Conservation (phyloP, 2,329 filamentous ascomycete species). For the Akanthomyces lecanii region DNA sequence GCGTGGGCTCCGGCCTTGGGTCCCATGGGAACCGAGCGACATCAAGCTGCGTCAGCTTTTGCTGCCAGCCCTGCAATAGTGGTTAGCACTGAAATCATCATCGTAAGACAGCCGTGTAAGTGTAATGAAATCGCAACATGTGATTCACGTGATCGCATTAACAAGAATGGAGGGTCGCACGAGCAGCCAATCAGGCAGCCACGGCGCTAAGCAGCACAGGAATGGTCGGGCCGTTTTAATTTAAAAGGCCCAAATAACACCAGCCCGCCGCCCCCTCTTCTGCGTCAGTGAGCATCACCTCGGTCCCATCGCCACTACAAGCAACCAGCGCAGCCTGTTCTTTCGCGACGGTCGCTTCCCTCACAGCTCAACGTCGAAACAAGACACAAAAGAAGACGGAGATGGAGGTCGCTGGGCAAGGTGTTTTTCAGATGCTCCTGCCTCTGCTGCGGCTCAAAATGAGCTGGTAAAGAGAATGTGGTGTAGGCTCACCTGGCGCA, state of each 20-base stretch:
- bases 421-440: not conserved
- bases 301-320: not conserved
- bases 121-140: conserved; percentile 1
- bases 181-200: conserved; percentile 14
- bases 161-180: not conserved
- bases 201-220: conserved; percentile 20
- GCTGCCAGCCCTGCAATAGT: conserved; percentile 76
- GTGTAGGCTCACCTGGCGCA: conserved; percentile 69
- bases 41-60: conserved; percentile 77
- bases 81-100: not conserved
- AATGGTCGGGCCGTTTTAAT: conserved; percentile 29
- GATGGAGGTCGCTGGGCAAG: conserved; percentile 6
- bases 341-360: not conserved
- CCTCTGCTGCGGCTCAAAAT: not conserved
- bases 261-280: conserved; percentile 25
- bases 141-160: conserved; percentile 4
- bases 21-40: conserved; percentile 96
- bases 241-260: conserved; percentile 57
- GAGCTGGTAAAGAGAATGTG: not conserved
- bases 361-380: not conserved
- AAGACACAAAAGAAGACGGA: not conserved
- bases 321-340: not conserved
- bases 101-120: not conserved
- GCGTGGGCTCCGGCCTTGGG: conserved; percentile 65
- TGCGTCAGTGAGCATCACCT: conserved; percentile 13